Evolutionary conservation across 2,329 filamentous ascomycete genomes (phyloP), one percentile per base, ranked within the genome.

Genomic region (Capronia americana): DNA sequence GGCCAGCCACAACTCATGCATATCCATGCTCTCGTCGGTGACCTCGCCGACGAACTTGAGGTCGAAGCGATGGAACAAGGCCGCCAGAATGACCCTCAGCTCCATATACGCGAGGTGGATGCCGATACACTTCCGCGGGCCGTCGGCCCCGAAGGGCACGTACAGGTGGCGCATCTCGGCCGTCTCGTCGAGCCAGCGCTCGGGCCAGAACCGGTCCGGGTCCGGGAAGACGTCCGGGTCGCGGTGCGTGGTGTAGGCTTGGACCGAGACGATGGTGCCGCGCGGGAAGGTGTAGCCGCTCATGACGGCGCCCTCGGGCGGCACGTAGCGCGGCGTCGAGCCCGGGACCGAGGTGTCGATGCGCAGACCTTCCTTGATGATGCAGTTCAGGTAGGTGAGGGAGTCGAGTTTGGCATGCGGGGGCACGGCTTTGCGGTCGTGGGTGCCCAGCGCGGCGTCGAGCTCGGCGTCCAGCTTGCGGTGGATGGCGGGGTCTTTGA

Each of bases 1-100:
- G 1, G 61, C 61, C 24, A 63, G 53, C 61, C 61, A 63, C 38
- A 63, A 38, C 61, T 63, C 61, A 51, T 63, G 61, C 61, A 63
- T 57, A n/a, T 63, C 61, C 61, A 63, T 63, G 23, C 53, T 57
- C 53, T 46, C 44, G n/a, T 63, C 61, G 26, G 17, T 57, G 7
- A 50, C 61, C 10, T 55, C 38, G 10, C 32, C 53, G 3, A 24
- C 32, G 17, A 63, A 57, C n/a, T 38, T 24, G 20, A 63, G 61
- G 17, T 63, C 61, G 5, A 63, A 63, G 26, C 61, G 41, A 50
- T 63, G 61, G 53, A 63, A 57, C 26, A 63, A 28, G 3, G 53
- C 44, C 4, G 61, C 61, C 6, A 63, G 10, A 10, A 63, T 63
- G n/a, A 63, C 61, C 7, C 61, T n/a, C 61, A 63, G 14, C 14